Conservation (phyloP, 2,329 filamentous ascomycete species). For the Phoma herbarum region DNA sequence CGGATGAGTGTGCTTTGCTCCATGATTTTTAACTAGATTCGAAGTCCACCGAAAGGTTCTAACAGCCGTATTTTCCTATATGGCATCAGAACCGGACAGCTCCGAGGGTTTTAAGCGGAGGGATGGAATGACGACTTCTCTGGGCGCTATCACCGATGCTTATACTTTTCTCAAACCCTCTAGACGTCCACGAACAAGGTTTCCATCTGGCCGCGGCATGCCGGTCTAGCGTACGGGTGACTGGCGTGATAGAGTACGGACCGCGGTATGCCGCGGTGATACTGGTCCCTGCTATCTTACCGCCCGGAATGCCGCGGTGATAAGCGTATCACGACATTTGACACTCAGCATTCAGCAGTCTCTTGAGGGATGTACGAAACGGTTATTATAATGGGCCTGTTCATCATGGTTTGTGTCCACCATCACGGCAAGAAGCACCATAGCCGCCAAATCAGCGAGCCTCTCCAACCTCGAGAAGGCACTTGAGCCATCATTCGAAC, state of each 20-base stretch:
- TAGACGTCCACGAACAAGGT: neutral
- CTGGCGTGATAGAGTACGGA: neutral
- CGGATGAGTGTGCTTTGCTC: neutral
- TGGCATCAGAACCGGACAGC: neutral
- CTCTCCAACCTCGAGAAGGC: neutral
- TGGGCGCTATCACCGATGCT: neutral
- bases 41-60: neutral
- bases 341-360: neutral
- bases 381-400: neutral
- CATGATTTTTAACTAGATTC: neutral
- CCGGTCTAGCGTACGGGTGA: neutral
- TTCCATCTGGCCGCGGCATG: neutral
- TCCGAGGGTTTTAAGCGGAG: neutral
- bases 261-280: neutral
- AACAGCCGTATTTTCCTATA: neutral
- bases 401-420: neutral
- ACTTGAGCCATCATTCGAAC: neutral
- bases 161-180: neutral
- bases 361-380: neutral
- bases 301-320: neutral
- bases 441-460: neutral
- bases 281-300: neutral
- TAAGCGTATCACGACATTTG: neutral
- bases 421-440: neutral
- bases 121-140: neutral